These are phyloP conservation scores for Dipodascopsis uninucleata DNA, from an alignment of 805 yeast species.

Conservation along the genomic window DNA sequence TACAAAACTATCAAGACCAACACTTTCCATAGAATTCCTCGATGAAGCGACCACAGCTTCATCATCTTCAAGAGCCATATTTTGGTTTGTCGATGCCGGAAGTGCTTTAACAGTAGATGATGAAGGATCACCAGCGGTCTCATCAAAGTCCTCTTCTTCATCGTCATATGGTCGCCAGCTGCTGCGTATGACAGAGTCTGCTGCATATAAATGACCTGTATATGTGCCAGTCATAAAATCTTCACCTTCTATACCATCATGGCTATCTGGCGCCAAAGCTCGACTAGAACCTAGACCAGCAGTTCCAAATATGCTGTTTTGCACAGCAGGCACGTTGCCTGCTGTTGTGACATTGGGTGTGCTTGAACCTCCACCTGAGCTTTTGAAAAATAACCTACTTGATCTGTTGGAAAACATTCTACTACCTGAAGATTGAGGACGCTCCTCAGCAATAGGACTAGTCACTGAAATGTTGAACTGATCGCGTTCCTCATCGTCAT, in stretches of 20 bases:
- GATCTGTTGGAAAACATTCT: constrained; percentile 11
- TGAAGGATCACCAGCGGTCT: neutral
- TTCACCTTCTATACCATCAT: constrained; percentile 8
- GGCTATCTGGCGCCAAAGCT: constrained; percentile 1
- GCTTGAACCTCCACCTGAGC: constrained; percentile 1
- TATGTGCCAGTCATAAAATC: constrained; percentile 20
- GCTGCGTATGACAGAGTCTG: constrained; percentile 23
- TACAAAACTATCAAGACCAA: constrained; percentile 24
- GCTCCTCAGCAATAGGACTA: constrained; percentile 9
- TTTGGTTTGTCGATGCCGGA: neutral
- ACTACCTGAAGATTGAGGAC: constrained; percentile 6
- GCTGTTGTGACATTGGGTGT: too few species aligned
- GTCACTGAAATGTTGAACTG: constrained; percentile 9
- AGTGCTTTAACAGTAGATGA: too few species aligned
- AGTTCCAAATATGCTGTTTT: constrained; percentile 4
- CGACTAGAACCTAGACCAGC: constrained; percentile 6
- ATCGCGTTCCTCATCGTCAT: constrained; percentile 23
- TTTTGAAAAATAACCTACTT: constrained; percentile 7
- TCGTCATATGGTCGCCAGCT: constrained; percentile 23
- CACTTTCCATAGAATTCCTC: constrained; percentile 25
- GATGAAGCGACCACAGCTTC: constrained; percentile 7
- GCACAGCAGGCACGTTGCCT: constrained; percentile 9
- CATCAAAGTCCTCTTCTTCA: constrained; percentile 9
- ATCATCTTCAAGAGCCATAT: constrained; percentile 1
- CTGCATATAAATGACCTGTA: constrained; percentile 23